Base-by-base conservation (phyloP, 768 basidiomycete genomes). In the Boletus rex-veris region DNA sequence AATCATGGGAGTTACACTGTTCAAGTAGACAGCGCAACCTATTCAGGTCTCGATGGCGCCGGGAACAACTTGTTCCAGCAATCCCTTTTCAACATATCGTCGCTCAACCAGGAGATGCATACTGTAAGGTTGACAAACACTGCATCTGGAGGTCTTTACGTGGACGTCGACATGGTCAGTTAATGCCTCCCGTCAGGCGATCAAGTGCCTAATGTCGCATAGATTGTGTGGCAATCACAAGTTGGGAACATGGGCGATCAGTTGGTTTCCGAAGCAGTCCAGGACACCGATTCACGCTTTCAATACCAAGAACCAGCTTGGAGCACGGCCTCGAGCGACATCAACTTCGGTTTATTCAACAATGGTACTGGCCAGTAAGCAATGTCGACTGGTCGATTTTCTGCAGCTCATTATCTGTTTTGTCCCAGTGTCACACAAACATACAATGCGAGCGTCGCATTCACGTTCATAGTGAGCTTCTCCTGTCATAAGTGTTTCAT, bases 131-230 rank as follows among this genome's bases (percentile, higher is more conserved):
- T 71, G 44, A 68, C 58, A 46, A 70, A 70, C 36, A 73, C 66
- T 5, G 69, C 76, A 26, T 61, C 66, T 3, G 74, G 74, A 47
- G 40, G 55, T 31, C 45, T 45, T 18, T 70, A 64, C 41, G 59
- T 82, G 42, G 81, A 80, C 57, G 64, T 83, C 26, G 81, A 83
- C 52, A 79, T 75, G 55, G 80, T 63, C 31, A 49, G 45, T 48
- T 10, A 4, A 41, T 18, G 5, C 47, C n/a, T 38, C 36, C 11
- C 26, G 7, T 28, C 19, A 1, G 16, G 1, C 5, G 2, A 12
- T 36, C 15, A 11, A 26, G 31, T 7, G 2, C 38, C 45, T 28
- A 36, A 52, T 16, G 7, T 16, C 31, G 3, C 49, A n/a, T 47
- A 70, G 68, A 60, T 70, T 11, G 62, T 52, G 12, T 70, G 68